A percentile compares a stretch with the other conserved stretches of the same genome.
These are phyloP conservation scores for Flammula alnicola DNA, from an alignment of 1,284 basidiomycete genomes.

Conservation along the genomic window DNA sequence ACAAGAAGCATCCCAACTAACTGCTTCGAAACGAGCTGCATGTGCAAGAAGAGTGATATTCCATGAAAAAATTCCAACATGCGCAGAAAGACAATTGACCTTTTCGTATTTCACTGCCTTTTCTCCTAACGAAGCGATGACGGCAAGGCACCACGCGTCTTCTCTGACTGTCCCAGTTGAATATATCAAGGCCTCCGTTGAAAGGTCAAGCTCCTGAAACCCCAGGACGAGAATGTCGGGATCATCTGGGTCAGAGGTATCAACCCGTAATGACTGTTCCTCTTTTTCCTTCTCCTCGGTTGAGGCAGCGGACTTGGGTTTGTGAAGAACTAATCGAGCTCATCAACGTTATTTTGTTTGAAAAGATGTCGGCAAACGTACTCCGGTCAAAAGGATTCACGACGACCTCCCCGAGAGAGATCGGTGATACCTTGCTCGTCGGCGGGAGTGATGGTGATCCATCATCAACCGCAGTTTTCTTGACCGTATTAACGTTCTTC, in stretches of 20 bases:
- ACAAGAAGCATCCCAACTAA: constrained; percentile 79
- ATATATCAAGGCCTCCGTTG: constrained; percentile 74
- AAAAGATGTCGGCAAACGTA: constrained; percentile 12
- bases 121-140: constrained; percentile 72
- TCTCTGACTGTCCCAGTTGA: constrained; percentile 62
- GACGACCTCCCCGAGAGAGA: constrained; percentile 31
- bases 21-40: constrained; percentile 71
- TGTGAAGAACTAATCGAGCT: background rate
- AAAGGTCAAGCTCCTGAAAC: constrained; percentile 79
- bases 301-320: background rate
- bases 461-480: background rate
- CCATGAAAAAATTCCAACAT: background rate
- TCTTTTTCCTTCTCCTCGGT: constrained; percentile 8
- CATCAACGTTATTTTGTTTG: background rate
- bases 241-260: constrained; percentile 38
- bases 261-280: constrained; percentile 20
- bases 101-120: constrained; percentile 66
- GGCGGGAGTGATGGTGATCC: constrained; percentile 24
- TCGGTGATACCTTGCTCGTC: constrained; percentile 25
- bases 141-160: constrained; percentile 68
- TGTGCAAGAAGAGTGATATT: background rate
- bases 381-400: constrained; percentile 32
- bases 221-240: constrained; percentile 73
- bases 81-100: constrained; percentile 38
- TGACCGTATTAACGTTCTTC: constrained; percentile 12